A percentile compares a stretch with the other conserved stretches of the same genome.
These are phyloP conservation scores for Leptoxyphium fumago DNA, from an alignment of 2,329 filamentous ascomycete species.

Conservation along the genomic window DNA sequence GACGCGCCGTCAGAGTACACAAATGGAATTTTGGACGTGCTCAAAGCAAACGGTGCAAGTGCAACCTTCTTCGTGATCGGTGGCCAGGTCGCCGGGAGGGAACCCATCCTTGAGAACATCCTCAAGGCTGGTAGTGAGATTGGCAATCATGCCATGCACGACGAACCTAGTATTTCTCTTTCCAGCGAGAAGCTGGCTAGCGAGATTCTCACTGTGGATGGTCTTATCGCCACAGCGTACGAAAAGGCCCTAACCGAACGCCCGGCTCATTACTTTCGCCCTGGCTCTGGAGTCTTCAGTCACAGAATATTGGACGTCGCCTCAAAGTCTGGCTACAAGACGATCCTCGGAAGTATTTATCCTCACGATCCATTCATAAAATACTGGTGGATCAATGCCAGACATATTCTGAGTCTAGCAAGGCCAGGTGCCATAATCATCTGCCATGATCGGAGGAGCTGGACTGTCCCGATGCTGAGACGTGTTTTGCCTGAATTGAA, in stretches of 20 bases:
- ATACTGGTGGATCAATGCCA: constrained; percentile 54
- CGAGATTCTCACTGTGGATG: constrained; percentile 53
- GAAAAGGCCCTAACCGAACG: constrained; percentile 23
- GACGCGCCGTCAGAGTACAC: constrained; percentile 69
- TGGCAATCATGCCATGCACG: constrained; percentile 79
- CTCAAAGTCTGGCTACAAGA: constrained; percentile 46
- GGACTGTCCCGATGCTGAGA: constrained; percentile 67
- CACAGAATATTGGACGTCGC: constrained; percentile 49
- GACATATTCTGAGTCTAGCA: constrained; percentile 67
- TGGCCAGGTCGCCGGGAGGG: constrained; percentile 47
- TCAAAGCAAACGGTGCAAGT: constrained; percentile 49
- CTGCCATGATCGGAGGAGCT: constrained; percentile 70
- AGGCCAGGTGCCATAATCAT: constrained; percentile 66
- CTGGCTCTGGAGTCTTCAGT: constrained; percentile 74
- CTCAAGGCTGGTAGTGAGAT: constrained; percentile 44
- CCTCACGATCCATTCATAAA: constrained; percentile 81
- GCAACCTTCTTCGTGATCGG: constrained; percentile 89
- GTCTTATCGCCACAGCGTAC: constrained; percentile 44
- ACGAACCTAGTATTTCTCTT: constrained; percentile 58
- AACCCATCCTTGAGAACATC: constrained; percentile 34
- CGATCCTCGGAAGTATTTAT: constrained; percentile 75
- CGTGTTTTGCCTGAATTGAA: constrained; percentile 58
- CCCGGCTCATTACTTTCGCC: constrained; percentile 57
- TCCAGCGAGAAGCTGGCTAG: constrained; percentile 41
- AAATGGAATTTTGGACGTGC: constrained; percentile 49